Evolutionary conservation across 345 rosid genomes (phyloP).

Genomic region (Eucalyptus erythrocorys): DNA sequence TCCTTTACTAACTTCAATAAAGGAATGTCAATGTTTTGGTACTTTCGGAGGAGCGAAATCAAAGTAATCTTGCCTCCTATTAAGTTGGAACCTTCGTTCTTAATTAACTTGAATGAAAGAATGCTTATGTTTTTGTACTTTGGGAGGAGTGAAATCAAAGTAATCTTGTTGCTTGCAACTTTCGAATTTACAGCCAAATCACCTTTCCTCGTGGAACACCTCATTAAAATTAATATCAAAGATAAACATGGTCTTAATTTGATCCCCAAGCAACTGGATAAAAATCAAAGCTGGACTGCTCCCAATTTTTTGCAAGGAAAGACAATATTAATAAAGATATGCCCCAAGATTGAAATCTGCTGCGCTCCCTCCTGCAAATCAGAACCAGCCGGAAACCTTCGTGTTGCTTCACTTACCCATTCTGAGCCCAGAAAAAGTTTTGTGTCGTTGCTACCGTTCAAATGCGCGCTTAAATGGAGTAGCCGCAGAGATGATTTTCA

Average conservation of each 20-base stretch:
- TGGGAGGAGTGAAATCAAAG: no score
- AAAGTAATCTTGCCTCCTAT: background rate
- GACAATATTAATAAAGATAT: background rate
- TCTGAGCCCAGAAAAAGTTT: background rate
- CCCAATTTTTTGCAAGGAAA: background rate
- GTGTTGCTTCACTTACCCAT: background rate
- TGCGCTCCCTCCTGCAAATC: background rate
- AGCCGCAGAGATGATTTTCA: background rate
- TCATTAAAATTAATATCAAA: background rate
- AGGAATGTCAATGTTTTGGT: no score
- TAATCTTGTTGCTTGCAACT: background rate
- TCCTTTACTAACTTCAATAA: accelerated
- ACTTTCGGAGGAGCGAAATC: accelerated
- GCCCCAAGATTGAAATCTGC: background rate
- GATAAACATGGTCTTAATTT: background rate
- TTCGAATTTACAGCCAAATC: background rate
- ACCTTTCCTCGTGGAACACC: background rate
- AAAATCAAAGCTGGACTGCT: background rate
- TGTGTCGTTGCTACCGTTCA: background rate
- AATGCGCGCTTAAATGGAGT: background rate
- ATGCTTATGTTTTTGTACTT: no score
- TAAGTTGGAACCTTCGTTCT: accelerated
- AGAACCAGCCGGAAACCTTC: background rate
- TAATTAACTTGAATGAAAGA: no score
- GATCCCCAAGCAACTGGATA: background rate